Percentiles rank a stretch among this genome's conserved stretches.
Evolutionary conservation across 163 green algal genomes (phyloP).

Genomic region (Scenedesmus sp.): DNA sequence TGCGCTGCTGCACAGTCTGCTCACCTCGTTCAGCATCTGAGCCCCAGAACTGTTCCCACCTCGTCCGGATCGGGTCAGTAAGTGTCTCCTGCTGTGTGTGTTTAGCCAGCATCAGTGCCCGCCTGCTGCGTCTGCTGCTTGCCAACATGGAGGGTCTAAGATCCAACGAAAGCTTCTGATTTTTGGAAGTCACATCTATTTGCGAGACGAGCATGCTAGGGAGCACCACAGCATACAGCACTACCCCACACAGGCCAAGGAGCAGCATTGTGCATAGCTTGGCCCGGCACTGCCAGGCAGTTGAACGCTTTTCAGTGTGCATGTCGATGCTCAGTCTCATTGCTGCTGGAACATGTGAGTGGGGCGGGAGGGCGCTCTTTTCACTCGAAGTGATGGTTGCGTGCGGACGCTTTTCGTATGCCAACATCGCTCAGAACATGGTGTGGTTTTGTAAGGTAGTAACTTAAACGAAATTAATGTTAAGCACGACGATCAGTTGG

Average conservation of each 20-base stretch:
- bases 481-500: too few relatives aligned
- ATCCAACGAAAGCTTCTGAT: not conserved
- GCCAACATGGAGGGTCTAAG: not conserved
- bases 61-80: not conserved
- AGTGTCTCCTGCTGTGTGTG: not conserved
- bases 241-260: not conserved
- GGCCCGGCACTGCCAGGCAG: not conserved
- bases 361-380: not conserved
- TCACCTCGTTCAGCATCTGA: not conserved
- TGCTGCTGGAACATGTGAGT: not conserved
- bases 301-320: not conserved
- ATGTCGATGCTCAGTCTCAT: not conserved
- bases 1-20: not conserved
- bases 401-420: too few relatives aligned
- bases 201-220: not conserved
- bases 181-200: not conserved
- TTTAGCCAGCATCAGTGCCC: not conserved
- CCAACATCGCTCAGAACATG: too few relatives aligned
- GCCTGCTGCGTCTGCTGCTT: not conserved
- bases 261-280: not conserved
- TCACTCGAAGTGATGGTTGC: too few relatives aligned
- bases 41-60: not conserved
- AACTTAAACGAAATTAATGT: too few relatives aligned
- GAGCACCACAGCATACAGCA: not conserved
- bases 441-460: too few relatives aligned